Base-by-base conservation (phyloP, 2,329 filamentous ascomycete species). In the Emydomyces testavorans region DNA sequence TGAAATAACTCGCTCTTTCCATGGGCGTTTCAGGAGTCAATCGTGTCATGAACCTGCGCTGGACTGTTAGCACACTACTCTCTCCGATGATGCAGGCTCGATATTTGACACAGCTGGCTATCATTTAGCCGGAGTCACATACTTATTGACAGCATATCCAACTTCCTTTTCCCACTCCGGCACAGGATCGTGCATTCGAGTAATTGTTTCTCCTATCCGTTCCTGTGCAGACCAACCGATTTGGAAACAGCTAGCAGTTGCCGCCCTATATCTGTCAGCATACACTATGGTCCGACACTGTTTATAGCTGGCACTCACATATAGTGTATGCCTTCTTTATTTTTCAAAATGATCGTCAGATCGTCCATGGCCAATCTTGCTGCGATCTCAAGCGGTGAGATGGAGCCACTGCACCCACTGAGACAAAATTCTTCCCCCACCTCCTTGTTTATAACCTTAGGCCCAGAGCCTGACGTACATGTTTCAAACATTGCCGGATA, bases 241-340 rank as follows among this genome's bases (percentile, higher is more conserved):
- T 1, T 73, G 74, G 52, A 75, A 76, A 4, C 75, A 60, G 11
- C 71, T 76, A 4, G 73, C 73, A 38, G 71, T 72, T 20, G 73
- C 73, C 46, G 67, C 64, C 23, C 70, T 73, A 48, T 31, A 31
- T 31, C 21, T 50, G 40, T 45, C 32, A 20, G 18, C 7, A n/a
- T 18, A 5, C 13, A 15, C 10, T 23, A 10, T 26, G 24, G n/a
- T 21, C 6, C 6, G 32, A 31, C 29, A 24, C 24, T n/a, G 10
- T 31, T 6, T 43, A 28, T 11, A 32, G 21, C 35, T 15, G 18
- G 35, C 20, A 58, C 65, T 57, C 60, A 67, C 70, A 77, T 56
- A 46, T 70, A 69, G 52, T 73, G 71, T 49, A 72, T 65, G 6
- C 63, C 66, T 5, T 70, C 70, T 16, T 66, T 66, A 10, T 68